A percentile compares a stretch with the other conserved stretches of the same genome.
Evolutionary conservation across 2,329 filamentous ascomycete genomes (phyloP).

Genomic region (Ophioceras dolichostomum): DNA sequence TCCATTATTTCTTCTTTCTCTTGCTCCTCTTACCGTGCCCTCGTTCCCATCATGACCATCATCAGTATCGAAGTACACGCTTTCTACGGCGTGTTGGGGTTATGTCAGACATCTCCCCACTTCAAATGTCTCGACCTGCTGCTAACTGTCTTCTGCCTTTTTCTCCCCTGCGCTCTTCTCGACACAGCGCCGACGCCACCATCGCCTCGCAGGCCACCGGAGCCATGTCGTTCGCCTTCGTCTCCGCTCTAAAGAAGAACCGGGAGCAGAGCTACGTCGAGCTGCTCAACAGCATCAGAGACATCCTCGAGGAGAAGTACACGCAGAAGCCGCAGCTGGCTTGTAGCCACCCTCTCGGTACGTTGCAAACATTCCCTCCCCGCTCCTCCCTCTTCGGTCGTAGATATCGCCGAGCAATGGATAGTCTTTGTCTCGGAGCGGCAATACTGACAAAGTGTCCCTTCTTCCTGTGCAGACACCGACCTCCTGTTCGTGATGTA

Average conservation of each 20-base stretch:
- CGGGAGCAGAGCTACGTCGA: conserved; percentile 94
- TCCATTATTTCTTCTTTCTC: conserved; percentile 13
- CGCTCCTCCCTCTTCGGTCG: not conserved
- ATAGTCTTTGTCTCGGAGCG: too few relatives aligned
- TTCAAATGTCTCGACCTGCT: too few relatives aligned
- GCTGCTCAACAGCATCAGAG: conserved; percentile 87
- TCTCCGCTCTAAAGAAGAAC: conserved; percentile 80
- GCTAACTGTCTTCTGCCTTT: not conserved
- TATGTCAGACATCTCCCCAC: too few relatives aligned
- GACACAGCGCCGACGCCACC: conserved; percentile 67
- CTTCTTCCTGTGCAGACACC: too few relatives aligned
- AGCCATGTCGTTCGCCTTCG: conserved; percentile 98
- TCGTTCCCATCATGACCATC: too few relatives aligned
- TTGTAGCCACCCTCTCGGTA: conserved; percentile 91
- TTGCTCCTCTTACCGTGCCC: not conserved
- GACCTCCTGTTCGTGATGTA: not conserved
- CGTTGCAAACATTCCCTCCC: not conserved
- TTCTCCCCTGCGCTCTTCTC: not conserved
- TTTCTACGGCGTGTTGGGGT: too few relatives aligned
- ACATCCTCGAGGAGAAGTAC: conserved; percentile 78
- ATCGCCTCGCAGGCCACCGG: conserved; percentile 85
- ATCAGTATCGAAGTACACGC: too few relatives aligned
- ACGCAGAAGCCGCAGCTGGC: conserved; percentile 92
- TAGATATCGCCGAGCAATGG: too few relatives aligned
- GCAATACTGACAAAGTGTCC: too few relatives aligned